phyloP scores from a whole-genome alignment of 495 filamentous ascomycete species.

The Alectoria sarmentosa region DNA sequence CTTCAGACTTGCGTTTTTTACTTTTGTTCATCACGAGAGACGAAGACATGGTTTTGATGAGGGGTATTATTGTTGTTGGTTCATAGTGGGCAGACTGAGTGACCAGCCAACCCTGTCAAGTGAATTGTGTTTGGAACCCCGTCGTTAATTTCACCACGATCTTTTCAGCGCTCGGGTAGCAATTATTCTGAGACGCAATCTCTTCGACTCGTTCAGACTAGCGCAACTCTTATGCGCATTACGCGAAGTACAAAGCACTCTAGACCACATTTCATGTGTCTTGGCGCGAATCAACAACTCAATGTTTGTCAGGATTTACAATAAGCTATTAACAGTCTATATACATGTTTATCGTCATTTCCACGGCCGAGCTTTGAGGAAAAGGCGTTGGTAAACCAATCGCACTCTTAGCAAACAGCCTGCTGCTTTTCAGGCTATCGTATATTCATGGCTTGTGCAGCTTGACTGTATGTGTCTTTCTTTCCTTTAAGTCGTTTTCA shows the following conservation, averaged over 20 bases:
- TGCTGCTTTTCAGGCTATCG: background rate
- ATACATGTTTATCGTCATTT: background rate
- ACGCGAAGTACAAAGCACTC: too few species aligned
- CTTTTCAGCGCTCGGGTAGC: too few species aligned
- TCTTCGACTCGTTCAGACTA: too few species aligned
- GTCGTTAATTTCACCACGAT: too few species aligned
- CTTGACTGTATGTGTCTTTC: background rate
- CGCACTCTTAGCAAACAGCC: background rate
- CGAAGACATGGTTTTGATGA: background rate
- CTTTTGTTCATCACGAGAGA: background rate
- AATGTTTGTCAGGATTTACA: background rate
- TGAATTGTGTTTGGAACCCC: too few species aligned
- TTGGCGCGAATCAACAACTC: background rate
- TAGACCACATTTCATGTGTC: too few species aligned
- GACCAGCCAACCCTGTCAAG: background rate
- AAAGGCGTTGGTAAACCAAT: background rate
- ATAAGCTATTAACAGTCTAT: background rate
- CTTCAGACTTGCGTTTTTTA: constrained; percentile 16
- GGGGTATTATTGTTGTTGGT: background rate
- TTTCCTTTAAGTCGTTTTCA: constrained; percentile 8
- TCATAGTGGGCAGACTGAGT: background rate
- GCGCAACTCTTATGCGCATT: too few species aligned
- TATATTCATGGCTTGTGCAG: background rate
- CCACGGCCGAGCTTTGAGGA: background rate
- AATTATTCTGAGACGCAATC: too few species aligned